Conservation (phyloP, 768 basidiomycete species). For the Lactarius pseudohatsudake region DNA sequence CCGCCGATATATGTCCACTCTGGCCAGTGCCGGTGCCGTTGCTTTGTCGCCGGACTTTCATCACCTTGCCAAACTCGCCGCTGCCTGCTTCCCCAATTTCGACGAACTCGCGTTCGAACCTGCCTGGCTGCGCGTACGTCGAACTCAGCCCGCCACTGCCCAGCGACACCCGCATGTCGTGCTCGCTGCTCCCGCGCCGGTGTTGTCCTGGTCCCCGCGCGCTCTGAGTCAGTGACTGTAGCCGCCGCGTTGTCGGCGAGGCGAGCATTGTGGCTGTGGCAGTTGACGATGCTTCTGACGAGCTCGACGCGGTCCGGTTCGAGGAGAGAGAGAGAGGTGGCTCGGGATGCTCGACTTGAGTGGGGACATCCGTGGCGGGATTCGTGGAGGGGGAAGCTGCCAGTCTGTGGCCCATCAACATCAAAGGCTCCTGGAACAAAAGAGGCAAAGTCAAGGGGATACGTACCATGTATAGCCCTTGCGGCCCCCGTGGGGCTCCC, state of each 20-base stretch:
- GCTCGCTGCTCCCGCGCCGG: constrained; percentile 10
- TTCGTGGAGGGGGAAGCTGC: constrained; percentile 52
- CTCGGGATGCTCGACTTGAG: constrained; percentile 39
- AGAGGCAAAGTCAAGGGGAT: constrained; percentile 31
- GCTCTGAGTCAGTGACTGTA: not conserved
- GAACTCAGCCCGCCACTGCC: not conserved
- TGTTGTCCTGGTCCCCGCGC: constrained; percentile 1
- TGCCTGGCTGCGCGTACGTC: constrained; percentile 53
- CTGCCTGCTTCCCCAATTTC: constrained; percentile 81
- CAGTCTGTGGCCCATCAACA: constrained; percentile 44
- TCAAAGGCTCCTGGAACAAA: constrained; percentile 13
- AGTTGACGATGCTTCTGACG: constrained; percentile 46
- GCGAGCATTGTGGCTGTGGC: constrained; percentile 28
- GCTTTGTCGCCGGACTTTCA: constrained; percentile 74
- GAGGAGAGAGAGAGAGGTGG: constrained; percentile 38
- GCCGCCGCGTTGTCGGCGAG: constrained; percentile 12
- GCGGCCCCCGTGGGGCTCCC: constrained; percentile 53
- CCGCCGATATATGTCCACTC: constrained; percentile 58
- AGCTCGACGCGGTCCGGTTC: constrained; percentile 56
- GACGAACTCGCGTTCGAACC: constrained; percentile 79
- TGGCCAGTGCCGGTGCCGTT: constrained; percentile 28
- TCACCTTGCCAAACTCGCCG: constrained; percentile 92
- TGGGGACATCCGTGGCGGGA: constrained; percentile 51
- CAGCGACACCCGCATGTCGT: constrained; percentile 5
- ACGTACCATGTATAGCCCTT: constrained; percentile 54